Evolutionary conservation across 768 basidiomycete genomes (phyloP).

Genomic region (Amanita exitialis): DNA sequence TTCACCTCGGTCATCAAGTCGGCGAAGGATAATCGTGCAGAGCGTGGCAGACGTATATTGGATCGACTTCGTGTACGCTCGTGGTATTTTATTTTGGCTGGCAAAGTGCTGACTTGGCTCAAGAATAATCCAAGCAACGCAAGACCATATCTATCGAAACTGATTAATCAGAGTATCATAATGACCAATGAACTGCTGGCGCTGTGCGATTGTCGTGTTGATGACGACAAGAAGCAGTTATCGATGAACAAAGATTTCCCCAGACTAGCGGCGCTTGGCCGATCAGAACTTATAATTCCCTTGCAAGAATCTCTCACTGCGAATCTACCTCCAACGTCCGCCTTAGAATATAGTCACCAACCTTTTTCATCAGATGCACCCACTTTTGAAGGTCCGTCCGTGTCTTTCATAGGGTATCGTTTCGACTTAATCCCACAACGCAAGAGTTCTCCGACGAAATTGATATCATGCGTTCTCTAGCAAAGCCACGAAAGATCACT

Average conservation of each 20-base stretch:
- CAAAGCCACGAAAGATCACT: constrained; percentile 84
- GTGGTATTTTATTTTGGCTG: background rate
- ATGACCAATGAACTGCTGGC: constrained; percentile 66
- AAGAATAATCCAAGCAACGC: constrained; percentile 39
- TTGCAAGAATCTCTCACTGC: constrained; percentile 89
- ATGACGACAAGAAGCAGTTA: constrained; percentile 27
- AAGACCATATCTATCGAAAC: constrained; percentile 28
- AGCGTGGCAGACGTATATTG: constrained; percentile 50
- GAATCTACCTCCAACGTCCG: constrained; percentile 69
- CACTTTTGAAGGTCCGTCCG: constrained; percentile 56
- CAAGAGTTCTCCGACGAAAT: constrained; percentile 76
- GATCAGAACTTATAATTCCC: constrained; percentile 72
- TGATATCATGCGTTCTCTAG: constrained; percentile 85
- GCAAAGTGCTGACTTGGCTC: background rate
- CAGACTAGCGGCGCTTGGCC: constrained; percentile 43
- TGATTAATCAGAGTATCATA: constrained; percentile 42
- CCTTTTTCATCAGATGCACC: constrained; percentile 77
- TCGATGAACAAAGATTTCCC: constrained; percentile 49
- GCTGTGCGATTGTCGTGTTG: constrained; percentile 49
- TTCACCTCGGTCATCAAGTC: constrained; percentile 87
- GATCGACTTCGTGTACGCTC: constrained; percentile 44
- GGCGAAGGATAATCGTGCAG: constrained; percentile 48
- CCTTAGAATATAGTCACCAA: constrained; percentile 50
- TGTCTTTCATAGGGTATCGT: background rate
- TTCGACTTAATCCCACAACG: background rate